Base-by-base conservation (phyloP, 192 early-diverging fungal genomes). In the Backusella sp. region DNA sequence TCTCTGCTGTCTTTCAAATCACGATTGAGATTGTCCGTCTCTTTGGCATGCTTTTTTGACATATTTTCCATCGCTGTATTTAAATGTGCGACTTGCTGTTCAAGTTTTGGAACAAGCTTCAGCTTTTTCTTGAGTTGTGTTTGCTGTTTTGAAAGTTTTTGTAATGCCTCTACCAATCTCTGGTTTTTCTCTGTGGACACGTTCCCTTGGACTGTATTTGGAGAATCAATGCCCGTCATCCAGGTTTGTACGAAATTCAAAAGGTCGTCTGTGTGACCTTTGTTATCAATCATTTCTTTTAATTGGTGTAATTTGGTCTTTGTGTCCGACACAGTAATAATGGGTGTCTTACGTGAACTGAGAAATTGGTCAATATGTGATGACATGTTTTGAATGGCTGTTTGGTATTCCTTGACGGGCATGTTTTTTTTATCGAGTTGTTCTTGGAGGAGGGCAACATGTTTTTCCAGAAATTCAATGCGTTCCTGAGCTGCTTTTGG, bases 231-330 rank as follows among this genome's bases (percentile, higher is more conserved):
- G 56, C 26, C 56, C 23, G 56, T 62, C 56, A 62, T 62, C 56
- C 56, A 62, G 28, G 23, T 26, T 62, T 62, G 56, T 62, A 62
- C 56, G 9, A 62, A 62, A 14, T 62, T 12, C 56, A 62, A 28
- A 28, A 62, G 21, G 56, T 62, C 56, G 11, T 11, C 9, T 28
- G 56, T 62, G 56, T 28, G 56, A 62, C 56, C 56, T 28, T 62
- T 23, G 26, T 26, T 62, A 68, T 36, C 35, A 14, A 68, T 68
- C 15, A 68, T 68, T 36, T 36, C 32, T 68, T 68, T 68, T 68
- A 68, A 68, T 36, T 68, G 66, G 32, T 68, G 66, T 68, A 68
- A 68, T 68, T 68, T 68, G 28, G 15, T 35, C 32, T 19, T 36
- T 68, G 66, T 68, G 56, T 62, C 56, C 56, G 56, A 62, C 56